Evolutionary conservation across 2,329 filamentous ascomycete genomes (phyloP), one percentile per base, ranked within the genome.

Genomic region (Pseudocercospora musae): DNA sequence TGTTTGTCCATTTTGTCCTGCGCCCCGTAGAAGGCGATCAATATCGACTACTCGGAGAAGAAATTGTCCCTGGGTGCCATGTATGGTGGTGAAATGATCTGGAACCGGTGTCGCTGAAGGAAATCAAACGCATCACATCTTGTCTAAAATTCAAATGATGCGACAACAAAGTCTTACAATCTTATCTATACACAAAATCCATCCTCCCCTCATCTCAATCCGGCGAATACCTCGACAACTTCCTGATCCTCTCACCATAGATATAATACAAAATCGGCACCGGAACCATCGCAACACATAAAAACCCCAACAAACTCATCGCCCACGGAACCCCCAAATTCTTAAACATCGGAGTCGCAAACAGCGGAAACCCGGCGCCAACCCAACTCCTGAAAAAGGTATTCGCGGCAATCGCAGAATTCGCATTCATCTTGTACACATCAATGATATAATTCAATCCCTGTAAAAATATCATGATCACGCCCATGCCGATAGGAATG

Each of bases 371-470:
- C 0, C 66, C 74, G 6, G 74, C 75, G 11, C 75, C 76, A 7
- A 77, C 72, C 57, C 58, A 70, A 5, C 68, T 71, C 48, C 67
- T 37, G 20, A 61, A 59, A 33, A 69, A 74, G n/a, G 72, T 73
- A 42, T 77, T 78, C 0, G 71, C 73, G 1, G 75, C 74, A 18
- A 75, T 71, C 10, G 77, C 71, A 0, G 72, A 75, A 20, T 75
- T 76, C 0, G 75, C 75, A 44, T 77, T 74, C 18, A 71, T 69
- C 9, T 73, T 73, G 59, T 79, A 78, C 0, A 74, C 82, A 86
- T 73, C 84, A 81, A 66, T 87, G 60, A 74, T 72, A 49, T 73
- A 75, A 58, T 75, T 75, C 37, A 71, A 65, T 2, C 71, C 72
- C 37, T 73, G 71, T 54, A 74, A 67, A 61, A 74, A 75, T 78